These are phyloP conservation scores for Canavalia ensiformis DNA, from an alignment of 306 rosid species.

Conservation along the genomic window DNA sequence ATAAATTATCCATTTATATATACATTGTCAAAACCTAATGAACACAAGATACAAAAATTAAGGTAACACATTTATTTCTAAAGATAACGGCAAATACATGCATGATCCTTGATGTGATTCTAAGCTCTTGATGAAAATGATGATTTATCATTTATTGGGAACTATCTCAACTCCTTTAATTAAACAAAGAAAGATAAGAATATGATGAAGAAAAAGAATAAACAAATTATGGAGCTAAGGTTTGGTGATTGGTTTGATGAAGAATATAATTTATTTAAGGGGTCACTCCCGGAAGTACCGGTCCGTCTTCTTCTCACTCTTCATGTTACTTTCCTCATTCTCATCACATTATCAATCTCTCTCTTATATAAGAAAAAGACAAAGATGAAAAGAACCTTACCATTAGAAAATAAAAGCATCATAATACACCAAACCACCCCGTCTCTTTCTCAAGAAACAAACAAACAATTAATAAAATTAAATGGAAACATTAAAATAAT, in stretches of 20 bases:
- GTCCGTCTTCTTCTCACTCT: conserved; percentile 55
- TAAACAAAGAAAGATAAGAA: conserved; percentile 35
- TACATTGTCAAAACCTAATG: background rate
- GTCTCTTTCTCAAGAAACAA: conserved; percentile 57
- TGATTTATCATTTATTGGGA: conserved; percentile 36
- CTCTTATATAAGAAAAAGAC: conserved; percentile 39
- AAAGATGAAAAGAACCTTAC: conserved; percentile 50
- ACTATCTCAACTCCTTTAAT: conserved; percentile 33
- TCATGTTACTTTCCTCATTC: conserved; percentile 59
- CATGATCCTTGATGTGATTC: conserved; percentile 34
- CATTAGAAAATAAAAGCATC: conserved; percentile 28
- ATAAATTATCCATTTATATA: background rate
- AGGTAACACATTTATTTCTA: background rate
- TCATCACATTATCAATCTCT: conserved; percentile 46
- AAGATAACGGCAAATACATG: conserved; percentile 6
- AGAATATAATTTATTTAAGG: conserved; percentile 52
- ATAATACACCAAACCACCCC: conserved; percentile 49
- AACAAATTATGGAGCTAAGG: background rate
- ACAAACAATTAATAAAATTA: conserved; percentile 37
- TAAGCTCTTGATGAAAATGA: conserved; percentile 8
- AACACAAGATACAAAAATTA: conserved; percentile 9
- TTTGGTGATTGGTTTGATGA: conserved; percentile 49
- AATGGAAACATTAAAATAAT: conserved; percentile 37
- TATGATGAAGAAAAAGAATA: conserved; percentile 31
- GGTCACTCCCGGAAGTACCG: conserved; percentile 58